These are phyloP conservation scores for Marvania coccoides DNA, from an alignment of 139 green algal genomes.

Conservation along the genomic window DNA sequence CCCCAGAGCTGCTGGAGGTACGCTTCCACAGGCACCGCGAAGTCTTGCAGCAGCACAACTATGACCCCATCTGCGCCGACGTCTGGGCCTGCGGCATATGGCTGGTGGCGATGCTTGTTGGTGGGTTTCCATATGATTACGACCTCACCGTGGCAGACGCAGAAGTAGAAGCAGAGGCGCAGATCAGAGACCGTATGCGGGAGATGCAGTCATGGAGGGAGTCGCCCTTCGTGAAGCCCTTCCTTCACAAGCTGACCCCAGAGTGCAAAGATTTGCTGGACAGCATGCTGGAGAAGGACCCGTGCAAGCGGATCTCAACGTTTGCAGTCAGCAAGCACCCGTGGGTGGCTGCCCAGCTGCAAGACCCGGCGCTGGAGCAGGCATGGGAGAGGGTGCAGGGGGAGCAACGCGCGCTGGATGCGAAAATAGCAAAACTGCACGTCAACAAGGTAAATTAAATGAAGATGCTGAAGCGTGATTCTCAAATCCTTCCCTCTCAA, in stretches of 20 bases:
- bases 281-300: slow-evolving; percentile 38
- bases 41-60: slow-evolving; percentile 7
- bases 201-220: slow-evolving; percentile 16
- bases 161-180: slow-evolving; percentile 3
- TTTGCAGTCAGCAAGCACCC: slow-evolving; percentile 34
- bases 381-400: background rate
- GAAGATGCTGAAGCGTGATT: background rate
- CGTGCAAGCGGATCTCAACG: slow-evolving; percentile 26
- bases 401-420: background rate
- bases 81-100: slow-evolving; percentile 68
- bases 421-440: background rate
- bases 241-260: slow-evolving; percentile 15
- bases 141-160: background rate
- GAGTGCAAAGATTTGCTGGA: slow-evolving; percentile 31
- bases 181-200: slow-evolving; percentile 11
- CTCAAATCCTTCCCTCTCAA: background rate
- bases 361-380: background rate
- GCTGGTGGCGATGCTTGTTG: slow-evolving; percentile 72
- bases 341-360: slow-evolving; percentile 25
- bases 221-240: slow-evolving; percentile 25
- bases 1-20: slow-evolving; percentile 51
- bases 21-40: background rate
- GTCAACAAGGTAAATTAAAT: too few species aligned
- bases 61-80: slow-evolving; percentile 44
- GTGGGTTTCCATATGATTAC: slow-evolving; percentile 83